Evolutionary conservation across 805 yeast genomes (phyloP).

Genomic region (Ogataea pilisensis): DNA sequence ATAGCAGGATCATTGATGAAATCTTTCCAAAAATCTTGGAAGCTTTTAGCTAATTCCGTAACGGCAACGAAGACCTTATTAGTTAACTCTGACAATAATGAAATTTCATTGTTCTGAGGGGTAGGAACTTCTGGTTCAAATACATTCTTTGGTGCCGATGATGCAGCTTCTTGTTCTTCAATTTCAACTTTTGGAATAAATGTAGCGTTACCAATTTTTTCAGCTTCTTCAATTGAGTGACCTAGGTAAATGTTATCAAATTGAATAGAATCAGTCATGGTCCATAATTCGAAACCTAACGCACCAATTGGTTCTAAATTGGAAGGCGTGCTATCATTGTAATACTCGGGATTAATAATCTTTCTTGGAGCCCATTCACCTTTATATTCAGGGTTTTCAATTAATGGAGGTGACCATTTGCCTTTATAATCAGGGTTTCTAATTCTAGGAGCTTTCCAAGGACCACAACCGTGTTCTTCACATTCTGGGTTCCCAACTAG

Average conservation of each 20-base stretch:
- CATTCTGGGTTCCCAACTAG: conserved; percentile 72
- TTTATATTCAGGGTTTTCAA: conserved; percentile 69
- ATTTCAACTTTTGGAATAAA: conserved; percentile 50
- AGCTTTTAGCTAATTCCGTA: conserved; percentile 22
- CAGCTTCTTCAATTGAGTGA: conserved; percentile 81
- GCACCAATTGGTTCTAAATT: conserved; percentile 69
- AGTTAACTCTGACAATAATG: not conserved
- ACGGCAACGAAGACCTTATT: conserved; percentile 11
- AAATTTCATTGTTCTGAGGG: not conserved
- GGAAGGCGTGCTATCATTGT: conserved; percentile 53
- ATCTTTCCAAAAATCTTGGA: conserved; percentile 33
- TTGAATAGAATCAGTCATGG: conserved; percentile 69
- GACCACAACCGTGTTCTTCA: conserved; percentile 69
- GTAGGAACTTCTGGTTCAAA: conserved; percentile 37
- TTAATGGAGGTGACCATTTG: conserved; percentile 66
- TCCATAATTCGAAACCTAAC: conserved; percentile 86
- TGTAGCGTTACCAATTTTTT: conserved; percentile 73
- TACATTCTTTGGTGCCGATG: conserved; percentile 38
- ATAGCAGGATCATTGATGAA: conserved; percentile 42
- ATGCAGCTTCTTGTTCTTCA: conserved; percentile 43
- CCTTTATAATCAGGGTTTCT: conserved; percentile 73
- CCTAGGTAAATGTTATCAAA: conserved; percentile 87
- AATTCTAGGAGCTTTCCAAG: conserved; percentile 67
- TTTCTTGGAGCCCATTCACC: conserved; percentile 74
- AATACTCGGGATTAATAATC: conserved; percentile 68